A percentile compares a stretch with the other conserved stretches of the same genome.
These are phyloP conservation scores for Capsicum chinense DNA, from an alignment of 257 asterid genomes.

Conservation along the genomic window DNA sequence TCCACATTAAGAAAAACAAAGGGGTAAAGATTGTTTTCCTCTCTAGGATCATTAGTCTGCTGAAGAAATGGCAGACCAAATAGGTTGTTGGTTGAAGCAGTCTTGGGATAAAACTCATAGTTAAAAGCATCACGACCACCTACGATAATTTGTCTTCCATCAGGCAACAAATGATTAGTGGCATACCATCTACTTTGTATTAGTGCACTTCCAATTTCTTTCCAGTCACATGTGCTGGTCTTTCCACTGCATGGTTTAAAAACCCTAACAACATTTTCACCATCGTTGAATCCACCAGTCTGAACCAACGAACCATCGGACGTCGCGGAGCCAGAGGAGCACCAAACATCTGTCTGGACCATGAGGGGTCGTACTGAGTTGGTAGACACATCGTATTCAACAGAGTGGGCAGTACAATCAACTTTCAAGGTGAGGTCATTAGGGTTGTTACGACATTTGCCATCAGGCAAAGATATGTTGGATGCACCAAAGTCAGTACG, in stretches of 20 bases:
- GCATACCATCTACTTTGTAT: slow-evolving; percentile 51
- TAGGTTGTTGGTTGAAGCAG: background rate
- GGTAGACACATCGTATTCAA: slow-evolving; percentile 50
- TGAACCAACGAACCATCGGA: slow-evolving; percentile 68
- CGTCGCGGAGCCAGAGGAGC: slow-evolving; percentile 72
- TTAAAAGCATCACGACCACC: slow-evolving; percentile 51
- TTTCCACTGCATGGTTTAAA: slow-evolving; percentile 41
- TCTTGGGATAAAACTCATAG: slow-evolving; percentile 52
- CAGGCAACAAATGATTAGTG: slow-evolving; percentile 50
- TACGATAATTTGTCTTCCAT: slow-evolving; percentile 44
- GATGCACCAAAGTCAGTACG: slow-evolving; percentile 76
- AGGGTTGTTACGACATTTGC: slow-evolving; percentile 53
- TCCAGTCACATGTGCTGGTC: slow-evolving; percentile 42
- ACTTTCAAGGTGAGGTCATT: slow-evolving; percentile 42
- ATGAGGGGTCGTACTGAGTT: slow-evolving; percentile 50
- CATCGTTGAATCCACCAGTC: slow-evolving; percentile 81
- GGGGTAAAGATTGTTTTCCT: slow-evolving; percentile 53
- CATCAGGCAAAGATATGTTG: slow-evolving; percentile 54
- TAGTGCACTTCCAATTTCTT: slow-evolving; percentile 20
- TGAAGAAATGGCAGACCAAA: slow-evolving; percentile 41
- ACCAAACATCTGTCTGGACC: slow-evolving; percentile 75
- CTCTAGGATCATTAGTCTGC: slow-evolving; percentile 39
- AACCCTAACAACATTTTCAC: slow-evolving; percentile 48
- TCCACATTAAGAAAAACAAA: slow-evolving; percentile 51
- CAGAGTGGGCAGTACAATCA: slow-evolving; percentile 82